Conservation (phyloP, 768 basidiomycete species). For the Leccinum olivaceopallidum region DNA sequence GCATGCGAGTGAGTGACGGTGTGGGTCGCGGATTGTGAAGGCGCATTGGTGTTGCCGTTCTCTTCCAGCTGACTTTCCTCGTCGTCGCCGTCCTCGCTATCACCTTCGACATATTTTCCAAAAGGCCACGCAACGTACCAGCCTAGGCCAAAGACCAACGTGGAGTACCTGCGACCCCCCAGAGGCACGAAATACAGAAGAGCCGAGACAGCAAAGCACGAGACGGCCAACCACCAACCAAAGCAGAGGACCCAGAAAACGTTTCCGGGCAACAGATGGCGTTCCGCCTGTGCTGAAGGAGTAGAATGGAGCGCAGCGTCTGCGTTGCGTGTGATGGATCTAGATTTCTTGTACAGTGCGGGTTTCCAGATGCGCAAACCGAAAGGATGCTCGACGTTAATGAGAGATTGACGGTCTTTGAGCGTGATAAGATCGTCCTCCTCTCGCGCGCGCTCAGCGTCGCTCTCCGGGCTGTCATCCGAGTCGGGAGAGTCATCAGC, state of each 20-base stretch:
- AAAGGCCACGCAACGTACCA: constrained; percentile 99
- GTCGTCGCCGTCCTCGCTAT: constrained; percentile 45
- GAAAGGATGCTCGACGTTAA: constrained; percentile 99
- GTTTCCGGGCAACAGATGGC: constrained; percentile 92
- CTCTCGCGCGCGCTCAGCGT: constrained; percentile 21
- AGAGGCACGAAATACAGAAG: constrained; percentile 72
- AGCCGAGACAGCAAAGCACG: constrained; percentile 66
- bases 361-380: constrained; percentile 99
- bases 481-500: constrained; percentile 42
- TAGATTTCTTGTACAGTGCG: constrained; percentile 95
- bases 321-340: constrained; percentile 94
- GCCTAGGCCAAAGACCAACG: constrained; percentile 86
- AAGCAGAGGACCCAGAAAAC: constrained; percentile 88
- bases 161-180: constrained; percentile 82
- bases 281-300: constrained; percentile 90
- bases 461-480: constrained; percentile 41
- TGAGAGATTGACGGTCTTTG: constrained; percentile 94
- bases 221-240: constrained; percentile 89
- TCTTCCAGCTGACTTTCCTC: constrained; percentile 37
- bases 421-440: constrained; percentile 91
- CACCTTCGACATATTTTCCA: constrained; percentile 96
- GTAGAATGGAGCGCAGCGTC: constrained; percentile 92
- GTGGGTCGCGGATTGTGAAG: constrained; percentile 42
- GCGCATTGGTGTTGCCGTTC: constrained; percentile 16
- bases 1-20: constrained; percentile 38